Evolutionary conservation across 768 basidiomycete species (phyloP), one percentile per base, ranked within the genome.

Genomic region (Boletus pseudo-olivaceus): DNA sequence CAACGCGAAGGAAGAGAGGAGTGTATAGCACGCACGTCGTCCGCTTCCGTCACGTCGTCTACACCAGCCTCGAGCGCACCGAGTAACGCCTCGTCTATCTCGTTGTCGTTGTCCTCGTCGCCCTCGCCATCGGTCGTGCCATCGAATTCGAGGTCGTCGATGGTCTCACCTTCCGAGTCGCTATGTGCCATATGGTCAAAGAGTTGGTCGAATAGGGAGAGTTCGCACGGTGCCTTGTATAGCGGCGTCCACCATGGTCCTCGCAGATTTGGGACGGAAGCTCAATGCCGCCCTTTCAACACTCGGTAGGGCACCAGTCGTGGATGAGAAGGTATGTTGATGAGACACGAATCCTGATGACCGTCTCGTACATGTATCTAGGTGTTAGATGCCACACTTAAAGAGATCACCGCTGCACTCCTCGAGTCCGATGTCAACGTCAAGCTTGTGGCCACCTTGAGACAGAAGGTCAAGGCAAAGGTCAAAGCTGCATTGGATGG

Each of bases 391-490:
- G 83, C 85, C 4, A 84, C 91, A 15, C 83, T 99, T 58, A 98
- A 98, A 74, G 93, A 97, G 73, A 90, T 99, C 58, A 93, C 91
- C 44, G 82, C 93, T 26, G 96, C 96, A 10, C 76, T 98, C 32
- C 82, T 99, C 41, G 95, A 98, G 72, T 88, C 94, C 19, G 97
- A 99, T 74, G 96, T 99, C 60, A 99, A 99, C 68, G 96, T 99
- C 63, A 97, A 96, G 70, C 83, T 98, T 20, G 97, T 98, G 19
- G 82, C 92, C 6, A 83, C 84, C 37, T 71, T 97, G 52, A 83
- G 93, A 58, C 84, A 88, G 58, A 93, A 93, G 70, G 93, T 98
- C 65, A 94, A 95, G 72, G 76, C 82, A 4, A 94, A 93, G 67
- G 92, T 95, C 50, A 88, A 97, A 68, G 82, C 90, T 6, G 77